Percentiles rank a stretch among this genome's conserved stretches.
Conservation (phyloP, 2,329 filamentous ascomycete species). For the Eutypella sp. region DNA sequence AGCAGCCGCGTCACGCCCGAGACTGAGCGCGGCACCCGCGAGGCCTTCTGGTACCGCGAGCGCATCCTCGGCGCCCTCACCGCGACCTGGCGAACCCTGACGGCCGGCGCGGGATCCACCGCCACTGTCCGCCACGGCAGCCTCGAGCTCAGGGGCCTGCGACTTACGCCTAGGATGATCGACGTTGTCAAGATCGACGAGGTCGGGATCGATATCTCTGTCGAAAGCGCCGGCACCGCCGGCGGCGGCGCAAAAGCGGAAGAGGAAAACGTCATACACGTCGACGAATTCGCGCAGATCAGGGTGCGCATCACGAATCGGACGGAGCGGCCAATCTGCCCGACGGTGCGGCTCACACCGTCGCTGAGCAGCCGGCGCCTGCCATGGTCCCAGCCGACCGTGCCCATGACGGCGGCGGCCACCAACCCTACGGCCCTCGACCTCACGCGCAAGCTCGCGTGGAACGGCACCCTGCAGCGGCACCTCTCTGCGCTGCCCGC, state of each 20-base stretch:
- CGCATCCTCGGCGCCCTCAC: constrained; percentile 66
- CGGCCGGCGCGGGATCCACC: constrained; percentile 9
- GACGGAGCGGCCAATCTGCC: constrained; percentile 60
- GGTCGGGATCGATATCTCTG: constrained; percentile 59
- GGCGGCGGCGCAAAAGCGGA: constrained; percentile 7
- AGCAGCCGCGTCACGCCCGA: constrained; percentile 74
- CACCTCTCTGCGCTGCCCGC: constrained; percentile 59
- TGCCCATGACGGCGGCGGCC: constrained; percentile 64
- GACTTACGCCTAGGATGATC: constrained; percentile 72
- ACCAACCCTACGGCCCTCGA: constrained; percentile 49
- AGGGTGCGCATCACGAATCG: constrained; percentile 71
- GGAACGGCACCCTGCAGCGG: constrained; percentile 80
- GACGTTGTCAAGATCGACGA: constrained; percentile 79
- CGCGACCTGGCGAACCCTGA: constrained; percentile 64
- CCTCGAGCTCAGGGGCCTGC: constrained; percentile 72
- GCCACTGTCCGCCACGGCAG: constrained; percentile 53
- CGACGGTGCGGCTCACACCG: constrained; percentile 72
- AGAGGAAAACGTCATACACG: constrained; percentile 24
- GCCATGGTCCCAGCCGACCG: constrained; percentile 56
- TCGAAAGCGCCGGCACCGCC: constrained; percentile 31
- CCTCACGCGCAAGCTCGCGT: constrained; percentile 74
- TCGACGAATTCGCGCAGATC: constrained; percentile 65
- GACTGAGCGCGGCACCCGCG: constrained; percentile 68
- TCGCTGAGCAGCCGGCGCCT: constrained; percentile 47
- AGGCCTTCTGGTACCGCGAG: constrained; percentile 90